These are phyloP conservation scores for Paraconiothyrium brasiliense DNA, from an alignment of 2,329 filamentous ascomycete species.

Conservation along the genomic window DNA sequence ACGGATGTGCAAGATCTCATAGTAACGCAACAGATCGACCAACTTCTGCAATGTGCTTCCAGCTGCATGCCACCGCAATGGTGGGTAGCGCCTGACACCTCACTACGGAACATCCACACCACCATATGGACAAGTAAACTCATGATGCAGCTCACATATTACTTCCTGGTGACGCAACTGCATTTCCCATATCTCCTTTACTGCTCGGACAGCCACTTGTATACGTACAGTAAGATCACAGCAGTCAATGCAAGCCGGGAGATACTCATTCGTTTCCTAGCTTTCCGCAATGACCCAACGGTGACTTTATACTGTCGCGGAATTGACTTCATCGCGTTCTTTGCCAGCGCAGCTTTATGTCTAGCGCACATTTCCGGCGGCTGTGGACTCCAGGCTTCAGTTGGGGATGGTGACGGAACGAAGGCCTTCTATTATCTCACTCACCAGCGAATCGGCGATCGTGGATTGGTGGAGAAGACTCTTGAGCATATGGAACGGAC, in stretches of 20 bases:
- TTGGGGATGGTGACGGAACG: not conserved
- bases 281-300: not conserved
- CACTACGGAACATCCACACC: not conserved
- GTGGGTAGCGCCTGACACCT: conserved; percentile 19
- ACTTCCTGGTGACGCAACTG: conserved; percentile 2
- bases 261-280: not conserved
- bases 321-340: conserved; percentile 4
- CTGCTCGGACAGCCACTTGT: not conserved
- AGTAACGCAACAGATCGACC: conserved; percentile 34
- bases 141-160: conserved; percentile 7
- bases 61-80: conserved; percentile 23
- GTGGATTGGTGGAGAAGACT: conserved; percentile 4
- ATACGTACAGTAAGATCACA: conserved; percentile 8
- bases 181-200: conserved; percentile 6
- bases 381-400: no score
- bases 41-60: conserved; percentile 18
- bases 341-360: conserved; percentile 3
- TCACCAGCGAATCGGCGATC: conserved; percentile 4
- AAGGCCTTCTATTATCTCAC: conserved; percentile 1
- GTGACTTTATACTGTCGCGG: not conserved
- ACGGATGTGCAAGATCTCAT: conserved; percentile 36
- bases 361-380: conserved; percentile 4
- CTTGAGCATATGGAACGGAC: conserved; percentile 4
- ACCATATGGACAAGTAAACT: not conserved
- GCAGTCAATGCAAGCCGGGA: conserved; percentile 7